Evolutionary conservation across 768 basidiomycete genomes (phyloP).

Genomic region (Termitomyces sp.): DNA sequence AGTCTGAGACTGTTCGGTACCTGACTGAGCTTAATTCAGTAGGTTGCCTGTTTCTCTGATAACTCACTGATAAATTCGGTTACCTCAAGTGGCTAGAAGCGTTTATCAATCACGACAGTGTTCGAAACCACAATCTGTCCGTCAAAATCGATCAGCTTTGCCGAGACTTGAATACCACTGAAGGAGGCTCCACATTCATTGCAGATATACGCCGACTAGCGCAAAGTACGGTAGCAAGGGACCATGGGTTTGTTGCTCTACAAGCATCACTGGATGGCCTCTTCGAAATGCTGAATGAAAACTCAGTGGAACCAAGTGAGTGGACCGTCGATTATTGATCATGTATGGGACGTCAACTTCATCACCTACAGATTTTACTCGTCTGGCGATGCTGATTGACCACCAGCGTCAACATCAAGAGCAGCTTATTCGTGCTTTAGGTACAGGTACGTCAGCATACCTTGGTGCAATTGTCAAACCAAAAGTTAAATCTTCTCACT

Average conservation of each 20-base stretch:
- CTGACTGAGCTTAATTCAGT: constrained; percentile 74
- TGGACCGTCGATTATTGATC: not conserved
- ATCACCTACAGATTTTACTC: constrained; percentile 1
- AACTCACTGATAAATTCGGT: not conserved
- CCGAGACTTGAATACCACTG: constrained; percentile 38
- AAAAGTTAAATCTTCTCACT: not conserved
- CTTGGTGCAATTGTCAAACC: not conserved
- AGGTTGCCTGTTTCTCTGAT: constrained; percentile 14
- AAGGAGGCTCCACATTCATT: constrained; percentile 21
- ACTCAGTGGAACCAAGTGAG: constrained; percentile 15
- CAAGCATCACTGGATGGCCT: constrained; percentile 36
- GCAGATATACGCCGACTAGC: constrained; percentile 33
- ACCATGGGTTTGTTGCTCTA: constrained; percentile 30
- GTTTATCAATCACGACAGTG: constrained; percentile 73
- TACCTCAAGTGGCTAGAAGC: constrained; percentile 74
- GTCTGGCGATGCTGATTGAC: constrained; percentile 55
- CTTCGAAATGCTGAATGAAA: constrained; percentile 23
- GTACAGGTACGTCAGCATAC: constrained; percentile 40
- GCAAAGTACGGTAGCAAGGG: constrained; percentile 26
- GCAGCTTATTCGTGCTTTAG: constrained; percentile 57
- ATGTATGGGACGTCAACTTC: not conserved
- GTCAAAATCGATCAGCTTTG: constrained; percentile 58
- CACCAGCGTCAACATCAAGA: constrained; percentile 73
- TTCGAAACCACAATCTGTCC: constrained; percentile 62
- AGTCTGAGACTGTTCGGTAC: constrained; percentile 72